phyloP scores from a whole-genome alignment of 2,329 filamentous ascomycete species.

The Esteya vermicola region DNA sequence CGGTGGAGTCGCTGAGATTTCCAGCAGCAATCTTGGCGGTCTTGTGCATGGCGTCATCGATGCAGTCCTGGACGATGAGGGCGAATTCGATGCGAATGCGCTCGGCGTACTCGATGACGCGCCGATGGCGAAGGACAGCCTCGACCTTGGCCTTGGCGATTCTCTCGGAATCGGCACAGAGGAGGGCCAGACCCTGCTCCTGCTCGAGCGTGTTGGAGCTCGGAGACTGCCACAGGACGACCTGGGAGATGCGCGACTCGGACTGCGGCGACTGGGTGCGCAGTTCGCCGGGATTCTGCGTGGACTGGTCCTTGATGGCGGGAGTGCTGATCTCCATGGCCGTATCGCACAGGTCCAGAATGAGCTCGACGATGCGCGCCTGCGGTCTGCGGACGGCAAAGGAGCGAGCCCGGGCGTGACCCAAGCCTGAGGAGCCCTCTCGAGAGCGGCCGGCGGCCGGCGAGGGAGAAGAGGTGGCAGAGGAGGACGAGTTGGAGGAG shows the following conservation, averaged over 20 bases:
- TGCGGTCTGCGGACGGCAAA: conserved; percentile 86
- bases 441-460: conserved; percentile 61
- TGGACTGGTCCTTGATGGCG: conserved; percentile 71
- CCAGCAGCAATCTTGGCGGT: conserved; percentile 79
- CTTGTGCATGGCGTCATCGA: conserved; percentile 80
- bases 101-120: conserved; percentile 91
- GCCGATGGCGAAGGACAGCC: conserved; percentile 77
- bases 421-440: conserved; percentile 55
- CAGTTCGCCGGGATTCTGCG: conserved; percentile 58
- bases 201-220: conserved; percentile 84
- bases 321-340: conserved; percentile 89
- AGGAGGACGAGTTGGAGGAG: conserved; percentile 37
- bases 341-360: conserved; percentile 92
- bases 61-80: conserved; percentile 86
- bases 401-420: conserved; percentile 69
- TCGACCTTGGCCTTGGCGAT: conserved; percentile 82
- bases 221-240: conserved; percentile 92
- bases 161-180: conserved; percentile 84
- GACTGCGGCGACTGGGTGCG: conserved; percentile 92
- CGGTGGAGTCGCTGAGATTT: conserved; percentile 64
- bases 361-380: conserved; percentile 83
- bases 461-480: conserved; percentile 43
- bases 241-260: conserved; percentile 85
- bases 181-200: conserved; percentile 71
- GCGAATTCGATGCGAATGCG: conserved; percentile 90